Conservation (phyloP, 768 basidiomycete species). For the Kwoniella heveanensis region DNA sequence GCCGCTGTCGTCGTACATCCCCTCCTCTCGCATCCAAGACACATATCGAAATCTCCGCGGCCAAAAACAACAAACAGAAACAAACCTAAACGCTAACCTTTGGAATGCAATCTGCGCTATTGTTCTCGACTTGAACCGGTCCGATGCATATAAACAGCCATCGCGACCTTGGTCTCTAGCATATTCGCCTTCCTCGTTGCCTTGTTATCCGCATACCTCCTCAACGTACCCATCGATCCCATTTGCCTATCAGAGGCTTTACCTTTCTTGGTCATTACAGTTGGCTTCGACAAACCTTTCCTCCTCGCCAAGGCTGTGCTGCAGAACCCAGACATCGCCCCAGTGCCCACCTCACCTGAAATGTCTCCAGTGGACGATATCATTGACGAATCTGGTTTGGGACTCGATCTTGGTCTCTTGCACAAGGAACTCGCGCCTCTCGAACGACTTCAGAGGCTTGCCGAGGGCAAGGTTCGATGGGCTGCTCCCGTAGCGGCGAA, state of each 20-base stretch:
- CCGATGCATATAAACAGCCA: constrained; percentile 50
- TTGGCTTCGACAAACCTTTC: constrained; percentile 97
- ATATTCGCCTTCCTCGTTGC: constrained; percentile 81
- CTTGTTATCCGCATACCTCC: constrained; percentile 71
- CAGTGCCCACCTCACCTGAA: constrained; percentile 51
- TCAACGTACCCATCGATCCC: constrained; percentile 86
- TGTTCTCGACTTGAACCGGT: not conserved
- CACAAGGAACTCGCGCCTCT: constrained; percentile 53
- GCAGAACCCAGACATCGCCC: constrained; percentile 66
- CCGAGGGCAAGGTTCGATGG: constrained; percentile 55
- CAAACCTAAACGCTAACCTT: not conserved
- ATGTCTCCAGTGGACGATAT: constrained; percentile 33
- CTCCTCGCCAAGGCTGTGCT: constrained; percentile 88
- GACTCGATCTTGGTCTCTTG: constrained; percentile 47
- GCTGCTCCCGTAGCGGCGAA: constrained; percentile 66
- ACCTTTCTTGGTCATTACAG: constrained; percentile 94
- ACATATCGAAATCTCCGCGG: not conserved
- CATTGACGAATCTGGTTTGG: constrained; percentile 28
- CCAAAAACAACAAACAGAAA: constrained; percentile 11
- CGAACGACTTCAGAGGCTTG: constrained; percentile 53
- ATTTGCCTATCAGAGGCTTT: constrained; percentile 91
- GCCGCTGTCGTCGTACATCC: constrained; percentile 1
- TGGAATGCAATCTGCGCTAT: not conserved
- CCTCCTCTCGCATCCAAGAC: too few relatives aligned
- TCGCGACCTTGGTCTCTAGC: constrained; percentile 77